phyloP scores from a whole-genome alignment of 345 rosid genomes.

The Euphorbia tirucalli region DNA sequence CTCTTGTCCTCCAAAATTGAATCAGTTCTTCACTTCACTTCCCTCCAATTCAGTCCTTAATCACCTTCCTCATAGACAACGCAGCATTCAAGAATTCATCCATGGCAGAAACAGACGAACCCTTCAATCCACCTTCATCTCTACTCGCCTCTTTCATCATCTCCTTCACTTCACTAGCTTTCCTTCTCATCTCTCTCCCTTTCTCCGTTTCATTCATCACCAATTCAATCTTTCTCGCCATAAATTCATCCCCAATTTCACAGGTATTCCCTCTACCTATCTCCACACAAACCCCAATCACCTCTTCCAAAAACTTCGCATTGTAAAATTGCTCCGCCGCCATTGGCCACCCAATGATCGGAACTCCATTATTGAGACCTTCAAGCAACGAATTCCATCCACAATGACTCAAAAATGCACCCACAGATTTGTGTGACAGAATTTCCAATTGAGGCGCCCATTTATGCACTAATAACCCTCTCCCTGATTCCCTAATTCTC shows the following conservation, averaged over 20 bases:
- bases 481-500: constrained; percentile 30
- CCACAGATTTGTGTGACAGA: constrained; percentile 46
- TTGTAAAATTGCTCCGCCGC: constrained; percentile 75
- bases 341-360: constrained; percentile 72
- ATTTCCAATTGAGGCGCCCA: constrained; percentile 78
- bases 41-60: no score
- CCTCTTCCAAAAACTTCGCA: constrained; percentile 50
- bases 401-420: constrained; percentile 69
- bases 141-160: constrained; percentile 33
- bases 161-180: constrained; percentile 36
- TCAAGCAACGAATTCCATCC: constrained; percentile 84
- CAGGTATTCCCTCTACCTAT: constrained; percentile 59
- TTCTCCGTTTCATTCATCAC: constrained; percentile 47
- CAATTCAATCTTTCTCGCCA: constrained; percentile 40
- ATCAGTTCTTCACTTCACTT: no score
- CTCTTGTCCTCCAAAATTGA: no score
- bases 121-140: constrained; percentile 30
- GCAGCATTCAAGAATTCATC: constrained; percentile 20
- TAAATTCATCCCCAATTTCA: constrained; percentile 42
- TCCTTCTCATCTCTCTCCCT: constrained; percentile 46
- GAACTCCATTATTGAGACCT: constrained; percentile 55
- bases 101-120: constrained; percentile 17
- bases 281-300: constrained; percentile 57
- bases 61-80: neutral
- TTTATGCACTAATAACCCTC: constrained; percentile 46